Evolutionary conservation across 78 protist species (phyloP).

Genomic region (Creolimax fragrantissima): DNA sequence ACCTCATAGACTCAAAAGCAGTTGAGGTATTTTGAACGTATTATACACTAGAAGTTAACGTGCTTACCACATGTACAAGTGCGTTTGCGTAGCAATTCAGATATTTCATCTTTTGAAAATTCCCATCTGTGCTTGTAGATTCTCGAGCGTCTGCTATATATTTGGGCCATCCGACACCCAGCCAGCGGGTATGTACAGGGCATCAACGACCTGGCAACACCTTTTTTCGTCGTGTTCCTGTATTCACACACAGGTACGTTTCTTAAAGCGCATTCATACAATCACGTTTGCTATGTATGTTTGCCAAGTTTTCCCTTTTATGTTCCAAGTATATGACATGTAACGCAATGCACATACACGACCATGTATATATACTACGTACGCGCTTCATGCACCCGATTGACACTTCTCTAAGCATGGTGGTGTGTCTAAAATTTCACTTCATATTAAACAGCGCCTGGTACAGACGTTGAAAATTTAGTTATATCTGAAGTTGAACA

Average conservation of each 20-base stretch:
- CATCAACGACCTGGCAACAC: constrained; percentile 84
- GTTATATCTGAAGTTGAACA: neutral
- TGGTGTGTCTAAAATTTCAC: too few relatives aligned
- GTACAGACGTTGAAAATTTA: constrained; percentile 1
- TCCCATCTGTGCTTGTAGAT: neutral
- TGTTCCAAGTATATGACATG: neutral
- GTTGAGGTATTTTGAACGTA: too few relatives aligned
- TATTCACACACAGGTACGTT: neutral
- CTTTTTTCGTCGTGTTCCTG: constrained; percentile 66
- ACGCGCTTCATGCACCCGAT: too few relatives aligned
- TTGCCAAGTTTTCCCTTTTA: neutral
- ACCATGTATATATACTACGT: too few relatives aligned
- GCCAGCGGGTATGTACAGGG: constrained; percentile 96
- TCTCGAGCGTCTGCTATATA: constrained; percentile 76
- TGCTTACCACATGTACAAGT: too few relatives aligned
- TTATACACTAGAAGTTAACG: too few relatives aligned
- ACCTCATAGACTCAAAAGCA: too few relatives aligned
- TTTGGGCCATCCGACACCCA: constrained; percentile 92
- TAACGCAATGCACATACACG: too few relatives aligned
- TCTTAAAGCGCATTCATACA: too few relatives aligned
- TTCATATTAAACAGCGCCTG: constrained; percentile 9
- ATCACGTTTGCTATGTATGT: neutral
- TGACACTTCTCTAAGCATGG: too few relatives aligned
- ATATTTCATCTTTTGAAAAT: too few relatives aligned
- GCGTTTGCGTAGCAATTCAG: too few relatives aligned